Percentiles rank a stretch among this genome's conserved stretches.
These are phyloP conservation scores for Cyberlindnera saturnus DNA, from an alignment of 805 yeast species.

Conservation along the genomic window DNA sequence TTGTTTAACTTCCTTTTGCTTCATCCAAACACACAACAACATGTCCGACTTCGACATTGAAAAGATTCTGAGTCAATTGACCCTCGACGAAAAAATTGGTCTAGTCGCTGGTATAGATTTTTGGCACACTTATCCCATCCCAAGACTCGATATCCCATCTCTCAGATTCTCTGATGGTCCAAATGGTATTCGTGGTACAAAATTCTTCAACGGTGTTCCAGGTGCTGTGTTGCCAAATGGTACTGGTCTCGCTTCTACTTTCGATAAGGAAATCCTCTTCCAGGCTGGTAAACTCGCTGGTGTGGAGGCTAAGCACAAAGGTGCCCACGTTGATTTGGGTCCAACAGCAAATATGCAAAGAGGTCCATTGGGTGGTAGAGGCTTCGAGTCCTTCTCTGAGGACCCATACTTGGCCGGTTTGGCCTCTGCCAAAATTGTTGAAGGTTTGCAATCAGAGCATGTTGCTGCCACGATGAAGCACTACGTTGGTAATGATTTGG, in stretches of 20 bases:
- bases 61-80: constrained; percentile 20
- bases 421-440: constrained; percentile 41
- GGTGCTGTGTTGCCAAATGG: constrained; percentile 56
- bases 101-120: constrained; percentile 39
- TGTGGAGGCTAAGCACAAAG: constrained; percentile 46
- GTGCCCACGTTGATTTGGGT: constrained; percentile 44
- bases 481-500: constrained; percentile 58
- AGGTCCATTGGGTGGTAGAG: constrained; percentile 56
- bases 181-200: constrained; percentile 57
- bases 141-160: constrained; percentile 37
- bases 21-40: too few relatives aligned
- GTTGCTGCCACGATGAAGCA: constrained; percentile 57
- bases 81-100: constrained; percentile 22
- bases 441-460: constrained; percentile 48
- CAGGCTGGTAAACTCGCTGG: constrained; percentile 50
- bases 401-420: constrained; percentile 48
- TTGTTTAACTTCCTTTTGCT: too few relatives aligned
- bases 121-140: constrained; percentile 44
- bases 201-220: constrained; percentile 44
- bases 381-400: constrained; percentile 57
- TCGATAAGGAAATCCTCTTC: constrained; percentile 42
- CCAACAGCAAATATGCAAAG: constrained; percentile 50
- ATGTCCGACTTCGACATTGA: constrained; percentile 21
- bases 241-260: constrained; percentile 53
- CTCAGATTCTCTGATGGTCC: constrained; percentile 55